Conservation (phyloP, 2,329 filamentous ascomycete species). For the Talaromyces sp. region DNA sequence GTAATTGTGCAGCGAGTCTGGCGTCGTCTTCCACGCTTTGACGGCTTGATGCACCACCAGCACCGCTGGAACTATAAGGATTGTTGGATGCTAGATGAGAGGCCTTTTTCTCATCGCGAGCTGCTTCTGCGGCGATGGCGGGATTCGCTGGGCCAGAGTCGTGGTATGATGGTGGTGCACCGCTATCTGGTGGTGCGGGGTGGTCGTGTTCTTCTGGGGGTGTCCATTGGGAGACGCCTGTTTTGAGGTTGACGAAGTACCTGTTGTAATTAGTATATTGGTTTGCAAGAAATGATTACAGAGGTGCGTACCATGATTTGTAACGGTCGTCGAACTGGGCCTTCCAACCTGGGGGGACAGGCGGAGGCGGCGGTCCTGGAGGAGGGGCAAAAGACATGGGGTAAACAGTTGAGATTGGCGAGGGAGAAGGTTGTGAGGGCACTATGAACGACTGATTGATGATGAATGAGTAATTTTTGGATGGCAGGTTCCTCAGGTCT, state of each 20-base stretch:
- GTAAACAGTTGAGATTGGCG: neutral
- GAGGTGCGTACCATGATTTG: conserved; percentile 65
- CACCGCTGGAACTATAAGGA: conserved; percentile 54
- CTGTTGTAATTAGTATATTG: conserved; percentile 39
- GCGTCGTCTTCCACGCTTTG: conserved; percentile 62
- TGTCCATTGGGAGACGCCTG: conserved; percentile 89
- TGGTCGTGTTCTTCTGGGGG: conserved; percentile 65
- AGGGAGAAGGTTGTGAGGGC: neutral
- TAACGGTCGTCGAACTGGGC: conserved; percentile 84
- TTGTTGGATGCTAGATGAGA: conserved; percentile 62
- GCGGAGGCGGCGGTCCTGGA: conserved; percentile 54
- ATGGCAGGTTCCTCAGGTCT: neutral
- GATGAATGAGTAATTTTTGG: neutral
- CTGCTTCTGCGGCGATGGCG: conserved; percentile 30
- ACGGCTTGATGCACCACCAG: neutral
- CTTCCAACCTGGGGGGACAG: conserved; percentile 75
- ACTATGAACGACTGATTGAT: neutral
- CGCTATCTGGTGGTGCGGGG: conserved; percentile 36
- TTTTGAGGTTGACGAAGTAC: conserved; percentile 89
- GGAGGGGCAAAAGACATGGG: conserved; percentile 42
- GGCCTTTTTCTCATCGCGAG: conserved; percentile 41
- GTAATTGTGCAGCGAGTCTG: conserved; percentile 68
- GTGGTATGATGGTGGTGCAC: conserved; percentile 57
- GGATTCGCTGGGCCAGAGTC: conserved; percentile 47
- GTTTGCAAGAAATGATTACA: neutral